Evolutionary conservation across 805 yeast species (phyloP).

Genomic region (Schwanniomyces yamadae): DNA sequence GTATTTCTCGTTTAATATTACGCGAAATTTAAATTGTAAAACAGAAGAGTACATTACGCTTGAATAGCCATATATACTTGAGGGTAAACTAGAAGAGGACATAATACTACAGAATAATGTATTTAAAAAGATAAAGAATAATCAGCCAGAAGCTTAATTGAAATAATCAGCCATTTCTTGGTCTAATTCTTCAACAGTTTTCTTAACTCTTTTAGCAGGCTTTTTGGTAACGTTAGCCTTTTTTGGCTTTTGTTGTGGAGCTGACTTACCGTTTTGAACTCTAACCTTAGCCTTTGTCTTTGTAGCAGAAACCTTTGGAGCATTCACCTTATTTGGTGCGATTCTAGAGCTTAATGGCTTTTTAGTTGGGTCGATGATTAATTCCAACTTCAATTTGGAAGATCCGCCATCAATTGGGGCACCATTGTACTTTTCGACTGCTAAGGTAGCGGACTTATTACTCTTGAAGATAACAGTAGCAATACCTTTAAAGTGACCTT

Average conservation of each 20-base stretch:
- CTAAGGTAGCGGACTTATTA: constrained; percentile 67
- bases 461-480: constrained; percentile 80
- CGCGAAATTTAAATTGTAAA: too few species aligned
- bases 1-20: too few species aligned
- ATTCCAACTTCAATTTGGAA: constrained; percentile 70
- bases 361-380: constrained; percentile 81
- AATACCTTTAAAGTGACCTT: constrained; percentile 88
- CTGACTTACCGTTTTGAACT: constrained; percentile 14
- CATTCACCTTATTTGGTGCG: constrained; percentile 43
- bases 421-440: constrained; percentile 83
- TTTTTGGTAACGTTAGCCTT: constrained; percentile 45
- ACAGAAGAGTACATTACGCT: too few species aligned
- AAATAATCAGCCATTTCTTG: constrained; percentile 98
- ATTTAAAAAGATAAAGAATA: too few species aligned
- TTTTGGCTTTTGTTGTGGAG: constrained; percentile 35
- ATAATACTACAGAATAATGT: too few species aligned
- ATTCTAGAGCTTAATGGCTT: constrained; percentile 77
- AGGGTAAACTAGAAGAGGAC: too few species aligned
- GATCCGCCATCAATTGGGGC: constrained; percentile 92
- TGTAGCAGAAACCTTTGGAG: constrained; percentile 24
- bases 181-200: constrained; percentile 90
- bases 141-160: too few species aligned
- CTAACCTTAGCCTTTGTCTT: constrained; percentile 11
- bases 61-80: too few species aligned
- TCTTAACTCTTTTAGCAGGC: constrained; percentile 47